Evolutionary conservation across 805 yeast genomes (phyloP), one percentile per base, ranked within the genome.

Genomic region (Ogataea trehaloabstinens): DNA sequence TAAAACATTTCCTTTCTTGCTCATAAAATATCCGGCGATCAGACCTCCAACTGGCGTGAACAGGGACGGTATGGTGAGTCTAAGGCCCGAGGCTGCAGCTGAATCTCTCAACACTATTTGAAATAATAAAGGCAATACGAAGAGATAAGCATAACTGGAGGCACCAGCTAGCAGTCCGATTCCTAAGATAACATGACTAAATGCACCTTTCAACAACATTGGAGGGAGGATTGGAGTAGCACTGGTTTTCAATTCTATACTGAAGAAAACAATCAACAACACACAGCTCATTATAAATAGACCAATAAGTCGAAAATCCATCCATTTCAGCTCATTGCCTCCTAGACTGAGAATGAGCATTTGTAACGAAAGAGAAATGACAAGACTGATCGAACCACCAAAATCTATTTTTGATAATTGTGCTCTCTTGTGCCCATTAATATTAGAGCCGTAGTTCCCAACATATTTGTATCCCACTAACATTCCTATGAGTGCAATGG

Each of bases 41-140:
- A 70, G 39, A 2, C 73, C 66, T 4, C 74, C 74, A 19, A 68
- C 56, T n/a, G 73, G 69, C 2, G 71, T 68, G 27, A 64, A 63
- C 13, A 65, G 36, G 3, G 73, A 62, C 4, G 73, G 74, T 15
- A 66, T 58, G 2, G 67, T 63, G 28, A 70, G 52, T 37, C 74
- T 50, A 15, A 68, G 47, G 2, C 74, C 74, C 5, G 72, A 69
- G 44, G 51, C 50, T 3, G 73, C 57, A 2, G 71, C 58, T 0
- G 70, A 39, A 44, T 70, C 73, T 3, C 65, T 68, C 12, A 66
- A 49, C 2, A 63, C 67, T 15, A 70, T 56, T 42, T 70, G 74
- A 34, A 70, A 68, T 25, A 68, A 55, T 19, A 68, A 51, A 1
- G 74, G 76, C 2, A 70, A 46, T 4, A 67, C 61, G 49, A 70